Evolutionary conservation across 208 protist species (phyloP).

Genomic region (Wallacemonas rigidus): DNA sequence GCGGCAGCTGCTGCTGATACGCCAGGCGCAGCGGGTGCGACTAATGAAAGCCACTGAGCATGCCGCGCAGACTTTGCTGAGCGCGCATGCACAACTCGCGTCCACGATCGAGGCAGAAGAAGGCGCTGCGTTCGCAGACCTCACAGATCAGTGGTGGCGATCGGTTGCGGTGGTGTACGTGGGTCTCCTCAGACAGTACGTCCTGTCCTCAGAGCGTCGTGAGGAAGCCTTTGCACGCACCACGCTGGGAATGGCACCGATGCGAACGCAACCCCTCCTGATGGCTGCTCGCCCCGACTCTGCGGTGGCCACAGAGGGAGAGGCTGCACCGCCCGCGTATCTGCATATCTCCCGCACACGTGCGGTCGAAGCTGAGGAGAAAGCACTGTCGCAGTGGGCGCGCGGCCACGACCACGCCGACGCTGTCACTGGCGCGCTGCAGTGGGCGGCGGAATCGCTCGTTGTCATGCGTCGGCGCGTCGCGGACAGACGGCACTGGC

Average conservation of each 20-base stretch:
- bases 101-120: slow-evolving; percentile 1
- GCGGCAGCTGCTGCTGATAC: slow-evolving; percentile 27
- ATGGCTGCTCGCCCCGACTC: too few species aligned
- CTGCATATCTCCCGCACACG: too few species aligned
- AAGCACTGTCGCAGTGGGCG: not conserved
- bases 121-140: not conserved
- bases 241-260: too few species aligned
- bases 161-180: not conserved
- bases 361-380: not conserved
- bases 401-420: not conserved
- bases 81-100: not conserved
- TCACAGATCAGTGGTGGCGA: not conserved
- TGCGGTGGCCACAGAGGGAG: too few species aligned
- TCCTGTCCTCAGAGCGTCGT: not conserved
- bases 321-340: too few species aligned
- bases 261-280: too few species aligned
- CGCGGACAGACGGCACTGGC: not conserved
- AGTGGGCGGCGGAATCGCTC: not conserved
- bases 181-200: not conserved
- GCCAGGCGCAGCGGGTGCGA: slow-evolving; percentile 35
- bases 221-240: too few species aligned
- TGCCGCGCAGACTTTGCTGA: slow-evolving; percentile 29
- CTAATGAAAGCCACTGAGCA: slow-evolving; percentile 34
- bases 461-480: slow-evolving; percentile 1
- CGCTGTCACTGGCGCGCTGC: not conserved